A percentile compares a stretch with the other conserved stretches of the same genome.
phyloP scores from a whole-genome alignment of 2,329 filamentous ascomycete genomes.

The Penicillium decumbens region DNA sequence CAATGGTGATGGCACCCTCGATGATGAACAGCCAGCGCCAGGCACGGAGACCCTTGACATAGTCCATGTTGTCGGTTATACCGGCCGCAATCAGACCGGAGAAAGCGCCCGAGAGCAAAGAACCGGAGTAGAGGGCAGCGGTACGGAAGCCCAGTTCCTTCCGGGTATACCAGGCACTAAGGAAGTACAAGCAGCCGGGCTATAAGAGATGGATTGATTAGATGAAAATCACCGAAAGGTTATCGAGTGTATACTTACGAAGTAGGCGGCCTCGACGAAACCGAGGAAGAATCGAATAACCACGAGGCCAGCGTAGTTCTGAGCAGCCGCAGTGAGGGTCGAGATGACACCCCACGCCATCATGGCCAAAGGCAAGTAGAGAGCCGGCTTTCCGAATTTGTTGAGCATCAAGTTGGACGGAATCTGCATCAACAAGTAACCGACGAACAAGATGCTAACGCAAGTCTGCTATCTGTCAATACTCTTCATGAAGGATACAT shows the following conservation, averaged over 20 bases:
- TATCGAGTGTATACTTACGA: conserved; percentile 39
- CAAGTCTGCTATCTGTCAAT: conserved; percentile 23
- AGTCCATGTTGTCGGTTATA: conserved; percentile 63
- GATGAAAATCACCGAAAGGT: too few species aligned
- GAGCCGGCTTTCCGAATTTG: conserved; percentile 44
- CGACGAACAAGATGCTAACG: conserved; percentile 49
- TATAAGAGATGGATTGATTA: background rate
- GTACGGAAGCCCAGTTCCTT: conserved; percentile 39
- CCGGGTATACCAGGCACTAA: conserved; percentile 25
- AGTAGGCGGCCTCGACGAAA: conserved; percentile 31
- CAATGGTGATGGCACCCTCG: conserved; percentile 62
- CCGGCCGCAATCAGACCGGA: conserved; percentile 62
- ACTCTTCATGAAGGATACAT: background rate
- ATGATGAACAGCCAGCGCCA: conserved; percentile 67
- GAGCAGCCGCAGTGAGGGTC: conserved; percentile 37
- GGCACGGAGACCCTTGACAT: conserved; percentile 50
- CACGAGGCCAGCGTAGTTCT: conserved; percentile 48
- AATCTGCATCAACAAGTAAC: conserved; percentile 59
- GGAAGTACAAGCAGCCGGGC: conserved; percentile 38
- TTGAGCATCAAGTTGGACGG: conserved; percentile 9
- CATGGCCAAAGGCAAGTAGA: conserved; percentile 54
- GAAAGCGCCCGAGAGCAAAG: conserved; percentile 66
- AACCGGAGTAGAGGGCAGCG: conserved; percentile 55
- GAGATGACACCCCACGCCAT: conserved; percentile 59
- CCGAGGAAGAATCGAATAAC: conserved; percentile 47